A percentile compares a stretch with the other conserved stretches of the same genome.
Evolutionary conservation across 2,329 filamentous ascomycete species (phyloP).

Genomic region (Ophiostoma montium): DNA sequence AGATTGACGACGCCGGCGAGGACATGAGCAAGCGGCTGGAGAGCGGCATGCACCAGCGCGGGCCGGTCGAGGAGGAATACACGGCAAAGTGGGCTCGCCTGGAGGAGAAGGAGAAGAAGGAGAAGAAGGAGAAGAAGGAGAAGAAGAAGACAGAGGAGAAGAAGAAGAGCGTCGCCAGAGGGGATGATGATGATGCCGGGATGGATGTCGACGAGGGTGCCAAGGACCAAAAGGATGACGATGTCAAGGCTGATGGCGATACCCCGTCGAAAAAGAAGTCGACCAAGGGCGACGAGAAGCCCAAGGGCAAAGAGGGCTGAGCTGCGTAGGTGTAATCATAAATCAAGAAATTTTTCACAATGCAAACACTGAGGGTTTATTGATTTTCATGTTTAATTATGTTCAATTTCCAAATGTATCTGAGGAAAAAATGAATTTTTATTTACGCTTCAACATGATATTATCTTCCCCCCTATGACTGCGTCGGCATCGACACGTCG

Average conservation of each 20-base stretch:
- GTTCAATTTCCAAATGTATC: too few relatives aligned
- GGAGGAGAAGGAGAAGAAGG: slow-evolving; percentile 17
- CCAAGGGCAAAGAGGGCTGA: background rate
- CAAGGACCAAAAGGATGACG: background rate
- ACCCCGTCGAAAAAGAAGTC: slow-evolving; percentile 4
- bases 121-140: slow-evolving; percentile 13
- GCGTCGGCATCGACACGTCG: slow-evolving; percentile 71
- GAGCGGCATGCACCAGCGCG: slow-evolving; percentile 23
- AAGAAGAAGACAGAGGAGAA: slow-evolving; percentile 17
- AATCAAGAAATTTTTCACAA: too few relatives aligned
- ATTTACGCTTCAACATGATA: too few relatives aligned
- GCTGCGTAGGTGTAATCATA: background rate
- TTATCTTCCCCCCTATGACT: background rate
- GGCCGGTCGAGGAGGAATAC: slow-evolving; percentile 17
- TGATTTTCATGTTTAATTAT: too few relatives aligned
- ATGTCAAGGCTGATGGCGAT: slow-evolving; percentile 6
- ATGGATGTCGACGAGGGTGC: slow-evolving; percentile 5
- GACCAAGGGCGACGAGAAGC: slow-evolving; percentile 2
- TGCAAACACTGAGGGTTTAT: too few relatives aligned
- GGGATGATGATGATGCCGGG: slow-evolving; percentile 2
- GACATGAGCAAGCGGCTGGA: slow-evolving; percentile 22
- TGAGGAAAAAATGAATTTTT: too few relatives aligned
- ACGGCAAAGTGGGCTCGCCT: slow-evolving; percentile 29
- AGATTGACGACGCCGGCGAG: slow-evolving; percentile 39
- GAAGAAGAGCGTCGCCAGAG: slow-evolving; percentile 15